Conservation (phyloP, 495 filamentous ascomycete species). For the Aspergillus heteromorphus region DNA sequence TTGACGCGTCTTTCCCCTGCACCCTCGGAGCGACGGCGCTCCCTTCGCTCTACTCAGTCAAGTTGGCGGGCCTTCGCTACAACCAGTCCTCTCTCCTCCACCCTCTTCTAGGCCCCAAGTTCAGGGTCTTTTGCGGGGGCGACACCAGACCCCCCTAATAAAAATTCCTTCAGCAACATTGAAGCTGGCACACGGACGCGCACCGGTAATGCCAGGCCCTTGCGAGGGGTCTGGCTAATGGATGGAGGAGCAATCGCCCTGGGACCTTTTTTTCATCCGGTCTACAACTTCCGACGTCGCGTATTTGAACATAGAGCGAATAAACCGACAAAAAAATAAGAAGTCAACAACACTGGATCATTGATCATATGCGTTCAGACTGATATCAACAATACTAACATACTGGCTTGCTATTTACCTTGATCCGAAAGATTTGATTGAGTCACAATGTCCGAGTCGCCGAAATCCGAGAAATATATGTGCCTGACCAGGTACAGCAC, state of each 20-base stretch:
- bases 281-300: conserved; percentile 17
- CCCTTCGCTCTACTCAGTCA: conserved; percentile 56
- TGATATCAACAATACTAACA: background rate
- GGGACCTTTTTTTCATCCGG: conserved; percentile 32
- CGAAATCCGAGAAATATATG: conserved; percentile 53
- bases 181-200: conserved; percentile 38
- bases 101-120: conserved; percentile 87
- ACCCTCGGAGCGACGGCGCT: conserved; percentile 37
- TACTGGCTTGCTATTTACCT: background rate
- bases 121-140: conserved; percentile 90
- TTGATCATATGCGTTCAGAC: background rate
- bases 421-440: background rate
- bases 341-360: background rate
- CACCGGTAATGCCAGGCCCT: conserved; percentile 45
- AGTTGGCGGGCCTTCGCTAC: conserved; percentile 91
- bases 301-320: background rate
- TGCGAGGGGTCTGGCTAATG: conserved; percentile 43
- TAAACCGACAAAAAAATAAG: conserved; percentile 5
- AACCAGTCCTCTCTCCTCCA: conserved; percentile 74
- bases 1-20: conserved; percentile 14
- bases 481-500: conserved; percentile 61
- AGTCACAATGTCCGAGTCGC: conserved; percentile 57
- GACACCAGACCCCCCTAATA: conserved; percentile 98
- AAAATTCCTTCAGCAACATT: conserved; percentile 34
- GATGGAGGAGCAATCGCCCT: conserved; percentile 36